Base-by-base conservation (phyloP, 179 eudicot genomes). In the Vitellaria paradoxa region DNA sequence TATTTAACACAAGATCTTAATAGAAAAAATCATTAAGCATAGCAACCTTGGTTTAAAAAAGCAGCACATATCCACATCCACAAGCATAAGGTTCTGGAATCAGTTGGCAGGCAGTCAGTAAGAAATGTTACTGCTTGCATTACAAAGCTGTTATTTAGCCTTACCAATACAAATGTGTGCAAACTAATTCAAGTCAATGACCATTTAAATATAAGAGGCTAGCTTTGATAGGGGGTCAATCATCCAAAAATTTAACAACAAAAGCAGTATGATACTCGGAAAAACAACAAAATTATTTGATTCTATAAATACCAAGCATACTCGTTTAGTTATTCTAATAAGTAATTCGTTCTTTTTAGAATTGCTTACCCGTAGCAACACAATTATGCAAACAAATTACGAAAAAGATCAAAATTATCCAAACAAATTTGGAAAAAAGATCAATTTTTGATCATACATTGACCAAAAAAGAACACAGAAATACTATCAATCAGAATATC, bases 51-150 rank as follows among this genome's bases (percentile, higher is more conserved):
- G 56, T 30, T 68, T 68, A 18, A 46, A 12, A 66, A 68, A 9
- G 72, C 37, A 66, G 14, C 24, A 68, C 72, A 47, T 50, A 24
- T 70, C 73, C 49, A n/a, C 37, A 26, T 63, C 42, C 67, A 63
- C 40, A 2, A 5, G 67, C 67, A 63, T 24, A 63, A 24, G 12
- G 18, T 24, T 63, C 15, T 23, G 42, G 45, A 10, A 71, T 23
- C 74, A 20, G 46, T 52, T 53, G 73, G 15, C 40, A 69, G 57
- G 3, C 60, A 26, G 45, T 42, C 50, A 23, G 50, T 15, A 50
- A 50, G 20, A n/a, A 47, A 50, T 11, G 17, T 69, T 3, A 7
- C 59, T 21, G 9, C 23, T 18, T 9, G 23, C 73, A 14, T 49
- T 13, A 7, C 62, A 70, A 26, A 52, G 47, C 23, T 21, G 13